Base-by-base conservation (phyloP, 2,329 filamentous ascomycete species). In the Metarhizium sp. region DNA sequence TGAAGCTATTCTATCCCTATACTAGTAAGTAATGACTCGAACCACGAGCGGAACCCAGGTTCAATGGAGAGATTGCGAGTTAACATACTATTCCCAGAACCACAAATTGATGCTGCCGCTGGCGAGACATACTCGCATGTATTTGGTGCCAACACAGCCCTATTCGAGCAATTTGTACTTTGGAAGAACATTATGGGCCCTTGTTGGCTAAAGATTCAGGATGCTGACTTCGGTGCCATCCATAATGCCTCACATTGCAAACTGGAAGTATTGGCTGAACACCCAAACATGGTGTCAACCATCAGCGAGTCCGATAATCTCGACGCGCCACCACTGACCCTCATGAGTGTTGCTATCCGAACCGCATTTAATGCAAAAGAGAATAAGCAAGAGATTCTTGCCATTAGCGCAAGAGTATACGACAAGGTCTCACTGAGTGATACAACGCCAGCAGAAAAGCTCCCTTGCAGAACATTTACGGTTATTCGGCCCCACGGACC, bases 131-230 rank as follows among this genome's bases (percentile, higher is more conserved):
- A 92, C 67, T 96, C 92, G 1, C 89, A 90, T 61, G 86, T 96
- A 29, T 99, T 99, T 62, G 94, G 95, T 32, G 87, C 88, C 55
- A 96, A 94, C 69, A 99, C 94, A 0, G 85, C 90, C 1, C 78
- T 99, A 0, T 99, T 99, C 63, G 94, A 99, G 71, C 94, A 99
- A 64, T 99, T 99, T 67, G 94, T 99, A 20, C 79, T 99, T 5
- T 96, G 92, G 88, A 97, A 96, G 74, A 95, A 96, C 67, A 89
- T 99, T 63, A 99, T 96, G 92, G 94, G 94, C 1, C 94, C 94
- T 34, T 97, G 94, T 69, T 99, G 94, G 94, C 80, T 99, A 49
- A 92, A 87, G 67, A 94, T 99, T 55, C 81, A 91, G 61, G 86
- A 88, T 61, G 88, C 88, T 34, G 86, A 96, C 68, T 96, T 95